Evolutionary conservation across 495 filamentous ascomycete genomes (phyloP).

Genomic region (Daldinia loculata): DNA sequence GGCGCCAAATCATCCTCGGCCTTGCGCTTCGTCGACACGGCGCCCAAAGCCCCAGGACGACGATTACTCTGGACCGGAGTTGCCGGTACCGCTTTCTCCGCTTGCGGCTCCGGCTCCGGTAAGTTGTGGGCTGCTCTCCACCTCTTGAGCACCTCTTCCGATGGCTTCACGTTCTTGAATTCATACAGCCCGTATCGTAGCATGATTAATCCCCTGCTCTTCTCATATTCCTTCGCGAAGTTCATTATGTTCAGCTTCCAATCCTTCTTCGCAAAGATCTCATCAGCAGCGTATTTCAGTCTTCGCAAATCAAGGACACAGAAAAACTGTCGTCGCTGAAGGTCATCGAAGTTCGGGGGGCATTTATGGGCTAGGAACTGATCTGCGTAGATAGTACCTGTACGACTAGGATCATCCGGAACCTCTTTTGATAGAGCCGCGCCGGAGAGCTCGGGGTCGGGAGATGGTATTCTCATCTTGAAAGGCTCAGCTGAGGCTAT

Average conservation of each 20-base stretch:
- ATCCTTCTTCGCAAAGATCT: constrained; percentile 61
- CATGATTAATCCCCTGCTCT: constrained; percentile 62
- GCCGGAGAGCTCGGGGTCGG: constrained; percentile 56
- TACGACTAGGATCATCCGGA: constrained; percentile 51
- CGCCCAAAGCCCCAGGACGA: constrained; percentile 14
- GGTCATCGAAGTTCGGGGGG: constrained; percentile 57
- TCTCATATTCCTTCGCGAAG: constrained; percentile 63
- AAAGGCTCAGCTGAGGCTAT: constrained; percentile 54
- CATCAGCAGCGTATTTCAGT: constrained; percentile 61
- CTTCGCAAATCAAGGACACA: constrained; percentile 62
- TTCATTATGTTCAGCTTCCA: constrained; percentile 63
- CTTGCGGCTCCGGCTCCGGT: constrained; percentile 48
- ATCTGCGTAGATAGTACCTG: constrained; percentile 59
- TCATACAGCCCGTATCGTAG: constrained; percentile 62
- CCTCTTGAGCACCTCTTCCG: constrained; percentile 56
- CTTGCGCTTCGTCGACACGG: constrained; percentile 53
- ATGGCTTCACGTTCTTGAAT: constrained; percentile 61
- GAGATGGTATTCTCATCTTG: constrained; percentile 57
- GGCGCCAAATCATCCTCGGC: constrained; percentile 54
- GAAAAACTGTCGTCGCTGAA: constrained; percentile 61
- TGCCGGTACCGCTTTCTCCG: constrained; percentile 34
- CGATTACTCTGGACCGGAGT: constrained; percentile 14
- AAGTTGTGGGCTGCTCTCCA: constrained; percentile 59
- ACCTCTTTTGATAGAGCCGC: constrained; percentile 56
- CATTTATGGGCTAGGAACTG: constrained; percentile 60